phyloP scores from a whole-genome alignment of 2,329 filamentous ascomycete species.

The Hymenoscyphus infarciens region DNA sequence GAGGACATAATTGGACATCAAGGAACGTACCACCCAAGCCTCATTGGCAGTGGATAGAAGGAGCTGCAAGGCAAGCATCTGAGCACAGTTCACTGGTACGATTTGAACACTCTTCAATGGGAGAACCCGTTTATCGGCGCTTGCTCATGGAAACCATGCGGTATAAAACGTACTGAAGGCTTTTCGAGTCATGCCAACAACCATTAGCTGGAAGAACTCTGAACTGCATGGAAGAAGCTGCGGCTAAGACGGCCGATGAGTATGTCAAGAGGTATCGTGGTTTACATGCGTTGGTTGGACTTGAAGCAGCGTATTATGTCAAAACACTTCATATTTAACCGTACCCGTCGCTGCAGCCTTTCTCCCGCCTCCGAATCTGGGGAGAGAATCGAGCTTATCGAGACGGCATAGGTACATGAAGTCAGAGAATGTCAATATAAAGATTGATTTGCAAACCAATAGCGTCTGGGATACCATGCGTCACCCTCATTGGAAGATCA shows the following conservation, averaged over 20 bases:
- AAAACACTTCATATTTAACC: neutral
- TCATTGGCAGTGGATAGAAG: neutral
- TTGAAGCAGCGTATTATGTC: neutral
- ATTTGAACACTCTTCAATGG: neutral
- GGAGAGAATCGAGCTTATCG: neutral
- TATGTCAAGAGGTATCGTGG: neutral
- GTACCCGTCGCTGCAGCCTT: neutral
- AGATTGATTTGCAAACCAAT: neutral
- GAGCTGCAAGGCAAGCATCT: neutral
- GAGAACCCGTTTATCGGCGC: neutral
- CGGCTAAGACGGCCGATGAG: slow-evolving; percentile 1
- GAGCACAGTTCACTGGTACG: neutral
- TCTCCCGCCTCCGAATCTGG: neutral
- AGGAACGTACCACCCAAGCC: neutral
- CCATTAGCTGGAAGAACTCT: neutral
- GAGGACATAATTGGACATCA: neutral
- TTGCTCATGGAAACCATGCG: neutral
- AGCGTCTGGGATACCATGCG: neutral
- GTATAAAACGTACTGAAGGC: no score
- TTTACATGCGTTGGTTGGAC: neutral
- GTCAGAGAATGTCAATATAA: neutral
- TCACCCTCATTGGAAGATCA: neutral
- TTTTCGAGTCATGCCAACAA: neutral
- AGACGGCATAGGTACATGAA: neutral
- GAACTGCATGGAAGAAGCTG: slow-evolving; percentile 6